These are phyloP conservation scores for Suillus hirtellus DNA, from an alignment of 768 basidiomycete genomes.

Conservation along the genomic window DNA sequence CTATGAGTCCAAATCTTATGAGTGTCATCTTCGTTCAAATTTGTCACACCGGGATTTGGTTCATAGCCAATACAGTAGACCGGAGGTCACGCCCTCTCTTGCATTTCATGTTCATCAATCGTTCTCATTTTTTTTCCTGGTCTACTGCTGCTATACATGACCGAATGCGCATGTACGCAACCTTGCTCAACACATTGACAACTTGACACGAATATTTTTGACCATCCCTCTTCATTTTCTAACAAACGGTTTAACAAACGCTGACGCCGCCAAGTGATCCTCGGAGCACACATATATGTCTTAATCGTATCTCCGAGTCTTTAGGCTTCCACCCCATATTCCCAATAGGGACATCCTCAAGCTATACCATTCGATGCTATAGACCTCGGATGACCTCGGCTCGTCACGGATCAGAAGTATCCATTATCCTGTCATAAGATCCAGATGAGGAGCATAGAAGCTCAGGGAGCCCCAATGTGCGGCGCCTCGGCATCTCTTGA, in stretches of 20 bases:
- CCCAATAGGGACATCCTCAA: constrained; percentile 14
- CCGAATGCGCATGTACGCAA: not conserved
- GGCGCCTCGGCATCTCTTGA: too few relatives aligned
- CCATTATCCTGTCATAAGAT: not conserved
- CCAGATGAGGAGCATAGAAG: not conserved
- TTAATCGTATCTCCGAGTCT: constrained; percentile 9
- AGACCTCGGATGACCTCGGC: constrained; percentile 5
- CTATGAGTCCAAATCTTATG: constrained; percentile 41
- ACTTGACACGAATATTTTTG: not conserved
- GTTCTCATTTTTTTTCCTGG: constrained; percentile 4
- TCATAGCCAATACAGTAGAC: constrained; percentile 61
- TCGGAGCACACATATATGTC: not conserved
- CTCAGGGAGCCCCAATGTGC: not conserved
- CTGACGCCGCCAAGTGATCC: not conserved
- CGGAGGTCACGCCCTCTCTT: constrained; percentile 38
- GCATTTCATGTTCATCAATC: constrained; percentile 11
- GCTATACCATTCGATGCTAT: not conserved
- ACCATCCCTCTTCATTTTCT: not conserved
- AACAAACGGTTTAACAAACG: not conserved
- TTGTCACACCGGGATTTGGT: constrained; percentile 42
- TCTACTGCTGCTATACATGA: not conserved
- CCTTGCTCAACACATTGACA: not conserved
- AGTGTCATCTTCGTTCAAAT: constrained; percentile 36
- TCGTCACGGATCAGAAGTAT: constrained; percentile 1
- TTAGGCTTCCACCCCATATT: constrained; percentile 27